Conservation (phyloP, 345 rosid species). For the Cardamine chenopodiifolia region DNA sequence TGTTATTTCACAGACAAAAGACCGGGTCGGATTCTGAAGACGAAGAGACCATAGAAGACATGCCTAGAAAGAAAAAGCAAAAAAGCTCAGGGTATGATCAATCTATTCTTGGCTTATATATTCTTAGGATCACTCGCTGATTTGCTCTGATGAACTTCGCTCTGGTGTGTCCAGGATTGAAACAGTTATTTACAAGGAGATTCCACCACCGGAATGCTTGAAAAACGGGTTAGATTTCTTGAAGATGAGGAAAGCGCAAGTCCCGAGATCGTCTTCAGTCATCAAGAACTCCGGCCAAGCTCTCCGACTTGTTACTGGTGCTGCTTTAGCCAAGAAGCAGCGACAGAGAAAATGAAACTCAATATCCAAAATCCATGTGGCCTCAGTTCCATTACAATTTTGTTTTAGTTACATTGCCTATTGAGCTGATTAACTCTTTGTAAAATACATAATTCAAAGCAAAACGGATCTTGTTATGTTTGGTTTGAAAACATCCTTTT, state of each 20-base stretch:
- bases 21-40: constrained; percentile 60
- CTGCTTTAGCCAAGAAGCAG: constrained; percentile 27
- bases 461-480: background rate
- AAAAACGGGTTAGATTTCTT: constrained; percentile 76
- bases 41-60: constrained; percentile 48
- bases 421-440: background rate
- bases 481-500: background rate
- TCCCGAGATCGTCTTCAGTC: constrained; percentile 71
- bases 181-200: constrained; percentile 70
- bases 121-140: background rate
- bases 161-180: constrained; percentile 54
- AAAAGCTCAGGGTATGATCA: constrained; percentile 64
- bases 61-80: constrained; percentile 57
- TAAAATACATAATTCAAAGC: background rate
- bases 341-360: constrained; percentile 16
- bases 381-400: constrained; percentile 12
- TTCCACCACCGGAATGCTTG: constrained; percentile 71
- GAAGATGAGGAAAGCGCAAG: constrained; percentile 77
- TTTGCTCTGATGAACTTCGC: background rate
- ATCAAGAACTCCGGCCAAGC: constrained; percentile 81
- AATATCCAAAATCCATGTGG: constrained; percentile 4
- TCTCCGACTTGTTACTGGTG: constrained; percentile 65
- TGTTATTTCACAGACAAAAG: constrained; percentile 56
- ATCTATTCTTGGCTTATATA: background rate
- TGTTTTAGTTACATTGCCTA: constrained; percentile 8